Evolutionary conservation across 805 yeast species (phyloP), one percentile per base, ranked within the genome.

Genomic region (Maudiozyma turicensis): DNA sequence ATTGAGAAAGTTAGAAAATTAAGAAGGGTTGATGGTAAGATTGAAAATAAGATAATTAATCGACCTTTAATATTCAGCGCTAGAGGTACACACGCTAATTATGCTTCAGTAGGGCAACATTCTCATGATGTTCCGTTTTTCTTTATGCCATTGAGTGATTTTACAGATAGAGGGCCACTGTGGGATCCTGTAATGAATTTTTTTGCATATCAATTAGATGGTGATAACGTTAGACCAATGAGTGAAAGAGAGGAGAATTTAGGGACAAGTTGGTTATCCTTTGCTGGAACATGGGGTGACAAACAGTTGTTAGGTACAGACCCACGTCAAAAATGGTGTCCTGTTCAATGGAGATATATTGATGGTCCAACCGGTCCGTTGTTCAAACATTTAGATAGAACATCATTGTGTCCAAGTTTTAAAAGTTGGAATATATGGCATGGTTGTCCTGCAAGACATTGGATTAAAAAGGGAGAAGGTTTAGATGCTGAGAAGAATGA

Each of bases 31-130:
- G 95, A 95, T 0, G 91, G 84, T 58, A 75, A 76, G 55, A 85
- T 83, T 61, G 83, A 86, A 26, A 68, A 89, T 47, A 95, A 88
- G 60, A 51, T 63, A 10, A 54, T 63, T 15, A 47, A 56, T 45
- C 73, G 85, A 55, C 97, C 98, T 0, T 75, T 89, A 20, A 77
- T 93, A 0, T 93, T 86, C 65, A 79, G 93, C 20, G 96, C 97
- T 0, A 74, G 96, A 53, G 99, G 99, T 0, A 91, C 99, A 0
- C 99, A 91, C 68, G 98, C 98, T 15, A 91, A 93, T 66, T 91
- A 91, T 63, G 95, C 93, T 0, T 78, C 93, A n/a, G 90, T 85
- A 0, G 99, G 99, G 0, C 95, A 90, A 61, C 96, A 91, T 63
- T 82, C 96, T 0, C 98, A 90, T 64, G 99, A 91, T 65, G 75